Base-by-base conservation (phyloP, 1,139 yeast genomes). In the Saccharomycopsis hybrid region DNA sequence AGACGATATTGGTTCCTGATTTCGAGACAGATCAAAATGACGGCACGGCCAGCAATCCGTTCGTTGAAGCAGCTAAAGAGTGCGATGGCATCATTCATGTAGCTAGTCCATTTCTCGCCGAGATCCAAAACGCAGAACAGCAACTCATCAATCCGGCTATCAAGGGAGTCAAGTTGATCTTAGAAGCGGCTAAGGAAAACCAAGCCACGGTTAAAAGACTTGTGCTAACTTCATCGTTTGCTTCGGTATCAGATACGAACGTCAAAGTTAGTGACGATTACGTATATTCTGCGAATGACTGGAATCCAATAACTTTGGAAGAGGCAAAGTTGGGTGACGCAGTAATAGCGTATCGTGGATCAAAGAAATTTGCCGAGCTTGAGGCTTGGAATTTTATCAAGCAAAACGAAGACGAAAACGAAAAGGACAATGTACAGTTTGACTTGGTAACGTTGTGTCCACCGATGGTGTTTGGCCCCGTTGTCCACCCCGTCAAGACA, bases 371-470 rank as follows among this genome's bases (percentile, higher is more conserved):
- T 55, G 75, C 78, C 11, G 79, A 74, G 60, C 62, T 62, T 52
- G 74, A 73, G 13, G 78, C 76, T 2, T 74, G 80, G 80, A 68
- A 72, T 18, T 74, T 66, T 49, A 59, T 70, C 37, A 57, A 63
- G 49, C 18, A 18, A 18, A 18, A 18, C 18, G 18, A 18, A 18
- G 18, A 18, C 18, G 18, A 18, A 18, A 18, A 18, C 18, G 56
- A 56, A 4, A 57, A 66, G 41, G 63, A 65, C 18, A 67, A 48
- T 25, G 36, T 24, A 8, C 69, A 5, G 55, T 73, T 73, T 54
- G 63, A 62, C 8, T 57, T 74, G 41, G 61, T 67, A n/a, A 63
- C 69, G 7, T 49, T 64, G 31, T 62, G 63, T 48, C 67, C 65
- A 31, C 62, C 64, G 13, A 60, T 61, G 64, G 61, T 60, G 2